Conservation (phyloP, 805 yeast genomes). For the Jamesozyma lodderae region DNA sequence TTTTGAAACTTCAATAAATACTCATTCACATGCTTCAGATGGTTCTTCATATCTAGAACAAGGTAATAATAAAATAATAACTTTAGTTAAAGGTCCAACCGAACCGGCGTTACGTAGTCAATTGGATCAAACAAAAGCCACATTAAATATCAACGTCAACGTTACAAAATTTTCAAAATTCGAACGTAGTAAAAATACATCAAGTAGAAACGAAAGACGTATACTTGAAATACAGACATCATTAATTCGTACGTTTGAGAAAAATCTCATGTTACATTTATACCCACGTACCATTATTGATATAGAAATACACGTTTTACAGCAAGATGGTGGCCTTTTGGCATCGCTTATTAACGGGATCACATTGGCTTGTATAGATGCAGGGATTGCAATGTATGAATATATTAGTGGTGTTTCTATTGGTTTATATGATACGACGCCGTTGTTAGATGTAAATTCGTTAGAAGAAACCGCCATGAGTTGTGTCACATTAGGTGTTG, state of each 20-base stretch:
- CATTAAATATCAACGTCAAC: conserved; percentile 53
- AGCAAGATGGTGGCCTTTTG: conserved; percentile 85
- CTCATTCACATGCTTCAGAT: conserved; percentile 81
- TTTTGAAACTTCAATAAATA: conserved; percentile 71
- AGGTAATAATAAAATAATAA: conserved; percentile 83
- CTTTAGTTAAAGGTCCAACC: conserved; percentile 82
- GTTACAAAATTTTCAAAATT: conserved; percentile 75
- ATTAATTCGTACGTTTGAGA: conserved; percentile 59
- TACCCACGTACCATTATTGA: conserved; percentile 81
- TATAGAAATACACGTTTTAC: conserved; percentile 64
- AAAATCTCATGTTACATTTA: conserved; percentile 61
- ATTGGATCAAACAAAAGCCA: conserved; percentile 42
- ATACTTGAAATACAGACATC: conserved; percentile 58
- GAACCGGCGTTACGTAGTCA: conserved; percentile 61
- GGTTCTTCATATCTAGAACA: conserved; percentile 90
- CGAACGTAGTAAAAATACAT: conserved; percentile 59
- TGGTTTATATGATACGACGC: conserved; percentile 69
- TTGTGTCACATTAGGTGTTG: conserved; percentile 68
- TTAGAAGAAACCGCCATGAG: conserved; percentile 82
- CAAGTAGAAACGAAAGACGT: conserved; percentile 53
- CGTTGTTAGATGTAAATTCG: conserved; percentile 73
- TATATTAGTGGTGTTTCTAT: conserved; percentile 74
- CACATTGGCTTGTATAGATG: conserved; percentile 85
- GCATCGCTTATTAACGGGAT: conserved; percentile 76
- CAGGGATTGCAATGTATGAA: conserved; percentile 91